Evolutionary conservation across 208 protist species (phyloP), one percentile per base, ranked within the genome.

Genomic region (Lotmaria passim): DNA sequence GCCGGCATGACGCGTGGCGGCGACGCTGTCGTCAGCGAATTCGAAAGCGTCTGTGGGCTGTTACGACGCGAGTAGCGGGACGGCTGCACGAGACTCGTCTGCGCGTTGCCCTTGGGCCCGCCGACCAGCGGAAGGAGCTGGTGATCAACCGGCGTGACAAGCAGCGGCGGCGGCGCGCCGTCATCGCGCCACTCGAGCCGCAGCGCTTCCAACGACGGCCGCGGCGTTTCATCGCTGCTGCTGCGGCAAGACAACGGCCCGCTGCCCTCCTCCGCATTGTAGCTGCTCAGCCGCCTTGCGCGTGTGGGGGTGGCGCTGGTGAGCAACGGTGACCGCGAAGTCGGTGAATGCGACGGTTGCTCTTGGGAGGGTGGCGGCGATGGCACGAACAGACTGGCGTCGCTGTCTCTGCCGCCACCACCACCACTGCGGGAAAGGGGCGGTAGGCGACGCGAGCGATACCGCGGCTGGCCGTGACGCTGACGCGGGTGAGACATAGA

Each of bases 231-330:
- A 30, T 53, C 60, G 47, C 47, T 56, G 60, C 60, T 66, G 60
- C 44, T 56, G 6, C 5, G 17, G 33, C 28, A 24, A 23, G 34
- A 53, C 1, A 44, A 56, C 6, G 44, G 30, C 4, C 60, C 47
- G 60, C 60, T 56, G 46, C 47, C 44, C 60, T 56, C 60, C 3
- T 66, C 60, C 0, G 19, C 7, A 14, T 66, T 66, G 60, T 46
- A 39, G 46, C 46, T 66, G 46, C 46, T 56, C 26, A 31, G 46
- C 0, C 60, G 60, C 12, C 60, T 66, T 34, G 24, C 46, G 2
- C 47, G 60, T 7, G 60, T 46, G 8, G 60, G 26, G 7, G 47
- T 46, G 4, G 60, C 34, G 60, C 44, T 66, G 7, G 38, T 10
- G 12, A 53, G 34, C 46, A 34, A 66, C 33, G 60, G 60, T 1